These are phyloP conservation scores for Truncatella angustata DNA, from an alignment of 2,329 filamentous ascomycete species.

Conservation along the genomic window DNA sequence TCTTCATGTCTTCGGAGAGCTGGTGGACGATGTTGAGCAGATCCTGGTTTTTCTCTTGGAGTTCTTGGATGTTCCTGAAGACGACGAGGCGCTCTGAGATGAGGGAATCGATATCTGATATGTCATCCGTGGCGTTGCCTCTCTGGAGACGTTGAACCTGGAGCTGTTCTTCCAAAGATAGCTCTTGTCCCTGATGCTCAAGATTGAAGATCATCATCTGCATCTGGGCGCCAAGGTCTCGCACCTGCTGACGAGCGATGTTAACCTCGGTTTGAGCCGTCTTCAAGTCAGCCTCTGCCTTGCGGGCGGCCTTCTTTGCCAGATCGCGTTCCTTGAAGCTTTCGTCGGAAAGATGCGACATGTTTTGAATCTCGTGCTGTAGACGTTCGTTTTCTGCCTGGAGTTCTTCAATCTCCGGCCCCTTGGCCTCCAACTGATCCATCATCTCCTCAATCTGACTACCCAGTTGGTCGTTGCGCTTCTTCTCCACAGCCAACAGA, in stretches of 20 bases:
- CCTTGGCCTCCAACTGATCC: constrained; percentile 77
- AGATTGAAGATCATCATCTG: constrained; percentile 88
- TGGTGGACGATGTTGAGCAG: constrained; percentile 80
- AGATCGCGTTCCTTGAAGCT: constrained; percentile 77
- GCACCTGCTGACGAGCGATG: constrained; percentile 80
- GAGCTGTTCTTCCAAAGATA: constrained; percentile 69
- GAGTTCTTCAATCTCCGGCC: constrained; percentile 84
- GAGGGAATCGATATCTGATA: constrained; percentile 82
- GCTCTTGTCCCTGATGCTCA: constrained; percentile 71
- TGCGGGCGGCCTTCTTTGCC: constrained; percentile 75
- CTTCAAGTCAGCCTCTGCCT: constrained; percentile 70
- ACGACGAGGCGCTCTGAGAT: constrained; percentile 88
- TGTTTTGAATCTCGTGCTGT: constrained; percentile 76
- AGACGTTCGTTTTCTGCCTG: constrained; percentile 78
- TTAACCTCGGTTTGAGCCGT: constrained; percentile 66
- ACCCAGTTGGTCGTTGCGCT: constrained; percentile 71
- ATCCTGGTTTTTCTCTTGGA: constrained; percentile 86
- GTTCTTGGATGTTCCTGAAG: constrained; percentile 80
- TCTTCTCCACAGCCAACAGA: constrained; percentile 70
- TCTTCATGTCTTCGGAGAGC: constrained; percentile 86
- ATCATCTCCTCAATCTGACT: constrained; percentile 84
- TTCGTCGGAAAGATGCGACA: constrained; percentile 81
- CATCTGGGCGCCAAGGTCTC: constrained; percentile 85
- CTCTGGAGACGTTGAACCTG: constrained; percentile 76
- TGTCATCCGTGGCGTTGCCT: constrained; percentile 67